Conservation (phyloP, 257 asterid species). For the Solanum sitiens region DNA sequence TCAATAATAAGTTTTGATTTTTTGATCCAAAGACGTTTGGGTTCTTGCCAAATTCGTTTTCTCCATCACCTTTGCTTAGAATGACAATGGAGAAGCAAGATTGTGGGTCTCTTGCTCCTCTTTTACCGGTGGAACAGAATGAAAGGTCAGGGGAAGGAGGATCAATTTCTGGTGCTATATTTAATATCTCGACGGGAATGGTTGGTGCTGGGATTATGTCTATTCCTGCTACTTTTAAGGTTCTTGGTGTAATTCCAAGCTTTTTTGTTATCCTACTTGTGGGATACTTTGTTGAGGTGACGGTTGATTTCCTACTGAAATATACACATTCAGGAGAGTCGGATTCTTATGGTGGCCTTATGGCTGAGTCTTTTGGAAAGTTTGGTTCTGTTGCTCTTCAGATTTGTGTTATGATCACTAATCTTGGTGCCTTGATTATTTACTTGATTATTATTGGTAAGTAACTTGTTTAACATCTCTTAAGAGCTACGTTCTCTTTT, state of each 20-base stretch:
- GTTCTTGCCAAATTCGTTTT: neutral
- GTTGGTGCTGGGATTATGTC: slow-evolving; percentile 98
- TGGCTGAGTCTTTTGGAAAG: slow-evolving; percentile 94
- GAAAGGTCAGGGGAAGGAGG: slow-evolving; percentile 43
- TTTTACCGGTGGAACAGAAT: slow-evolving; percentile 29
- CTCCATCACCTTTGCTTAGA: neutral
- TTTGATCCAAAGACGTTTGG: too few relatives aligned
- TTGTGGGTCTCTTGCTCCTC: slow-evolving; percentile 33
- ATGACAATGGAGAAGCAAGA: slow-evolving; percentile 26
- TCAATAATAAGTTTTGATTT: too few relatives aligned
- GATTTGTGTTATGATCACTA: slow-evolving; percentile 74
- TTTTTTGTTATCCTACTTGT: slow-evolving; percentile 50
- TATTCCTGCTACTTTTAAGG: slow-evolving; percentile 85
- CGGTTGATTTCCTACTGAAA: slow-evolving; percentile 81
- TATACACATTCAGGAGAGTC: slow-evolving; percentile 52
- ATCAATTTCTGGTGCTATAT: slow-evolving; percentile 68
- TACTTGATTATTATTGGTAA: slow-evolving; percentile 88
- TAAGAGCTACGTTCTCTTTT: neutral
- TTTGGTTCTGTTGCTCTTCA: slow-evolving; percentile 77
- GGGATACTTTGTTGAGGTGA: slow-evolving; percentile 78
- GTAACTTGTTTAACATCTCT: neutral
- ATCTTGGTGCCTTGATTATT: slow-evolving; percentile 87
- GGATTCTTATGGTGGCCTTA: slow-evolving; percentile 68
- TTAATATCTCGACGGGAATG: slow-evolving; percentile 86
- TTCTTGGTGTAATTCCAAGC: slow-evolving; percentile 79